A percentile compares a stretch with the other conserved stretches of the same genome.
These are phyloP conservation scores for Metschnikowia santaceciliae DNA, from an alignment of 805 yeast species.

Conservation along the genomic window DNA sequence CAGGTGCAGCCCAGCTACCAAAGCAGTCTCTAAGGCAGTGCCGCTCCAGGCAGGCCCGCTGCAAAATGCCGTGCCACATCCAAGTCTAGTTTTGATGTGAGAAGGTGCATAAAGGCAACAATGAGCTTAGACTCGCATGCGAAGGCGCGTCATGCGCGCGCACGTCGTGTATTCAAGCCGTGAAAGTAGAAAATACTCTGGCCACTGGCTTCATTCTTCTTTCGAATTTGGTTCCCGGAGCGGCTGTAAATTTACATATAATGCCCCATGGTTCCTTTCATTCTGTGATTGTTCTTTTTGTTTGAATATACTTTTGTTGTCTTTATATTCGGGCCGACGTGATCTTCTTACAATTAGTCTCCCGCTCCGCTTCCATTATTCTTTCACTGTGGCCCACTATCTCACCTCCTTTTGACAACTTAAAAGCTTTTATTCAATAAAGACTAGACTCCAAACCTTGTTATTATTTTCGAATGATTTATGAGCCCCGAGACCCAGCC, in stretches of 20 bases:
- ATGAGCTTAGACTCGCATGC: slow-evolving; percentile 6
- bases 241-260: not conserved
- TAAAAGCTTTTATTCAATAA: not conserved
- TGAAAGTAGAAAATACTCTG: slow-evolving; percentile 3
- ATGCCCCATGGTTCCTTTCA: slow-evolving; percentile 1
- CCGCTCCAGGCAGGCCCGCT: not conserved
- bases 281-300: slow-evolving; percentile 1
- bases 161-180: slow-evolving; percentile 5
- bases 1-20: not conserved
- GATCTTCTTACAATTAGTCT: not conserved
- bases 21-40: not conserved
- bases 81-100: not conserved
- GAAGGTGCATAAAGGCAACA: slow-evolving; percentile 2
- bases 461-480: slow-evolving; percentile 7
- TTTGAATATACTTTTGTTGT: slow-evolving; percentile 1
- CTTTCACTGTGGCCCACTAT: not conserved
- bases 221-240: not conserved
- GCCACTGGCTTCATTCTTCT: slow-evolving; percentile 2
- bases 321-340: not conserved
- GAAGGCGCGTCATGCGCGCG: slow-evolving; percentile 5
- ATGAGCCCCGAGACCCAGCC: slow-evolving; percentile 1
- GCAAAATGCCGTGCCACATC: slow-evolving; percentile 1
- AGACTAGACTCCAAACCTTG: not conserved
- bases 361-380: not conserved
- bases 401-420: not conserved